Evolutionary conservation across 2,329 filamentous ascomycete species (phyloP).

Genomic region (Aspergillus sp.): DNA sequence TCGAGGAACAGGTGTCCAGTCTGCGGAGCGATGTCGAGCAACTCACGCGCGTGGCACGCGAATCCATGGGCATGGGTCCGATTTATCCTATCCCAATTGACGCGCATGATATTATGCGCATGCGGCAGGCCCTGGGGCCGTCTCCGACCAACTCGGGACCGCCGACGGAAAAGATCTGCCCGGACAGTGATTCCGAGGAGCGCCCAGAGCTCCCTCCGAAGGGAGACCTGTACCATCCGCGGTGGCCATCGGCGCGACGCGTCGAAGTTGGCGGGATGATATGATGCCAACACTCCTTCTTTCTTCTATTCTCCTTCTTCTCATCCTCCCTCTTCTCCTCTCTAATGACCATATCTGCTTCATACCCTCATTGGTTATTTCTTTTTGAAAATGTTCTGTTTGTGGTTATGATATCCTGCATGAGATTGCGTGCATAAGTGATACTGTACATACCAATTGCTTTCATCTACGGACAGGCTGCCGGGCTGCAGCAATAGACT

Average conservation of each 20-base stretch:
- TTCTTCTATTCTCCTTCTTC: neutral
- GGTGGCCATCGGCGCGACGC: constrained; percentile 30
- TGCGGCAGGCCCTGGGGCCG: constrained; percentile 28
- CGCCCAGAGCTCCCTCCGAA: constrained; percentile 18
- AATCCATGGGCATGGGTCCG: constrained; percentile 35
- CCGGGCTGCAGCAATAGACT: too few species aligned
- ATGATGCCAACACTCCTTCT: constrained; percentile 16
- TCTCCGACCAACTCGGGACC: constrained; percentile 21
- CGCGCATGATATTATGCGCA: constrained; percentile 34
- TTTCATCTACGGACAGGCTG: too few species aligned
- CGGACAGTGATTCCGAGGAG: constrained; percentile 33
- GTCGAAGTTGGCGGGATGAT: constrained; percentile 35
- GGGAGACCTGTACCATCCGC: constrained; percentile 28
- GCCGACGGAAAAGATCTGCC: constrained; percentile 18
- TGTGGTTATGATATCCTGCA: constrained; percentile 1
- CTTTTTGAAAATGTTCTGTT: neutral
- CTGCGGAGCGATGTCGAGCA: constrained; percentile 46
- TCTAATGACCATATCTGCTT: neutral
- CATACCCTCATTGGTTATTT: neutral
- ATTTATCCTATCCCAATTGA: constrained; percentile 38
- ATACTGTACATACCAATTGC: neutral
- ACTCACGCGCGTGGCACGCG: constrained; percentile 35
- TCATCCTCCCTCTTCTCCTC: neutral
- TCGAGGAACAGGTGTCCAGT: constrained; percentile 47
- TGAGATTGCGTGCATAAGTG: neutral